phyloP scores from a whole-genome alignment of 2,329 filamentous ascomycete species.

The Fusarium avenaceum region DNA sequence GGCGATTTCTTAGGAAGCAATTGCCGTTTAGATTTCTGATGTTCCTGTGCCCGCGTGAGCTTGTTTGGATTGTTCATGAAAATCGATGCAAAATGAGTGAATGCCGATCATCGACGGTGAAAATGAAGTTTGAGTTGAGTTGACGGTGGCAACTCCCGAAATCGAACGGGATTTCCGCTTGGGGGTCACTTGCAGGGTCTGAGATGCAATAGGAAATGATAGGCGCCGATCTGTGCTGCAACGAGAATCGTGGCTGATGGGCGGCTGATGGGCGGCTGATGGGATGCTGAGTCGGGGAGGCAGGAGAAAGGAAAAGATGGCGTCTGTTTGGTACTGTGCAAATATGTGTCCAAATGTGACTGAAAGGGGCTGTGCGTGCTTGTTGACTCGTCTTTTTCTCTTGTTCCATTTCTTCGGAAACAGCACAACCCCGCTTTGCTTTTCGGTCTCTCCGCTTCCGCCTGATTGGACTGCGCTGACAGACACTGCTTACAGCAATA shows the following conservation, averaged over 20 bases:
- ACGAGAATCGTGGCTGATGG: background rate
- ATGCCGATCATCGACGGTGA: background rate
- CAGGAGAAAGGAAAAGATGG: background rate
- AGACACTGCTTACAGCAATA: background rate
- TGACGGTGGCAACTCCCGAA: background rate
- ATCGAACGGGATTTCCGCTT: background rate
- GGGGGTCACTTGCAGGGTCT: background rate
- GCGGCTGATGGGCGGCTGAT: no score
- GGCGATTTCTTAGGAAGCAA: conserved; percentile 14
- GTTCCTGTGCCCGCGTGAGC: conserved; percentile 14
- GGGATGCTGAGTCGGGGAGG: background rate
- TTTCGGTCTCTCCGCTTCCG: rapidly evolving
- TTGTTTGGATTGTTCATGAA: conserved; percentile 22
- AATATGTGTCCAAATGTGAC: background rate
- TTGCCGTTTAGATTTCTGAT: conserved; percentile 23
- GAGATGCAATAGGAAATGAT: conserved; percentile 4
- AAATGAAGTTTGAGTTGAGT: background rate
- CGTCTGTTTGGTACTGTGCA: background rate
- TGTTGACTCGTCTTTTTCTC: background rate
- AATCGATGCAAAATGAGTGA: background rate
- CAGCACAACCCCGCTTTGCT: background rate
- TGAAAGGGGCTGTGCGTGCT: background rate
- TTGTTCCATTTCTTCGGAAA: background rate
- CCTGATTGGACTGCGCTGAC: conserved; percentile 10
- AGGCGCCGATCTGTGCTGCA: no score